Percentiles rank a stretch among this genome's conserved stretches.
Conservation (phyloP, 2,329 filamentous ascomycete genomes). For the Chaetomiaceae sp. region DNA sequence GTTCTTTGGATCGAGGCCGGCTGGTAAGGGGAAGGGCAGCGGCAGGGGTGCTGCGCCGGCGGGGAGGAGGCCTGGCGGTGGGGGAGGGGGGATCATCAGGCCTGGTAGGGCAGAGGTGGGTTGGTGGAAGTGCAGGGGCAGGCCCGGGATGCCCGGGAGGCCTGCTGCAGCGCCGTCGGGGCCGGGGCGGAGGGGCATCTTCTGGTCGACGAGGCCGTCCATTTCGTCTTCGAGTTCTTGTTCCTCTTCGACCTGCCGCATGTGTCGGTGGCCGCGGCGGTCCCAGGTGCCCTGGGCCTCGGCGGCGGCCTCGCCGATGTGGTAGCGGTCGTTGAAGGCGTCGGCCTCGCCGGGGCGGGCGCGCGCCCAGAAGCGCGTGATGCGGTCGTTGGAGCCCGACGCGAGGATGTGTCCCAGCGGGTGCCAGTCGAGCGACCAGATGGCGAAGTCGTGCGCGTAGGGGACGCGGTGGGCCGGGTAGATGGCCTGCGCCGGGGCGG, state of each 20-base stretch:
- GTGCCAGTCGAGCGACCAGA: conserved; percentile 98
- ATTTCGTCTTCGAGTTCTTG: conserved; percentile 90
- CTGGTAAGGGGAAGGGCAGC: conserved; percentile 45
- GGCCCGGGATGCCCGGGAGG: conserved; percentile 55
- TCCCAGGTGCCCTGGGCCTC: conserved; percentile 95
- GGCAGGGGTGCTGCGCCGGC: conserved; percentile 24
- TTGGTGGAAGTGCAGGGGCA: conserved; percentile 41
- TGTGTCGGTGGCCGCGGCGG: conserved; percentile 66
- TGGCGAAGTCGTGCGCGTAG: conserved; percentile 87
- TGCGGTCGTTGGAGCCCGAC: conserved; percentile 91
- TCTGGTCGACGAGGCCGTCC: conserved; percentile 87
- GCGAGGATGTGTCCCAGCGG: conserved; percentile 91
- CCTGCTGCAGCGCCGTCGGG: conserved; percentile 28
- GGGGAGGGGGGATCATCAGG: conserved; percentile 33
- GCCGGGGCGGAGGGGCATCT: conserved; percentile 61
- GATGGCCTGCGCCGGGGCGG: conserved; percentile 81
- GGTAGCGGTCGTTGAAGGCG: conserved; percentile 83
- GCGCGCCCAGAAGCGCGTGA: conserved; percentile 94
- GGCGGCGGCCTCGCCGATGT: conserved; percentile 88
- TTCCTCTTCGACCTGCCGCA: conserved; percentile 87
- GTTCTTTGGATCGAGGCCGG: conserved; percentile 53
- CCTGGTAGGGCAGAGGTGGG: conserved; percentile 18
- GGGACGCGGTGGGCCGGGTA: conserved; percentile 82
- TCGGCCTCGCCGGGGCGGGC: conserved; percentile 81
- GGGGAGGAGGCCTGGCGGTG: conserved; percentile 43